A percentile compares a stretch with the other conserved stretches of the same genome.
Conservation (phyloP, 2,329 filamentous ascomycete genomes). For the Phaeosphaeriaceae sp. region DNA sequence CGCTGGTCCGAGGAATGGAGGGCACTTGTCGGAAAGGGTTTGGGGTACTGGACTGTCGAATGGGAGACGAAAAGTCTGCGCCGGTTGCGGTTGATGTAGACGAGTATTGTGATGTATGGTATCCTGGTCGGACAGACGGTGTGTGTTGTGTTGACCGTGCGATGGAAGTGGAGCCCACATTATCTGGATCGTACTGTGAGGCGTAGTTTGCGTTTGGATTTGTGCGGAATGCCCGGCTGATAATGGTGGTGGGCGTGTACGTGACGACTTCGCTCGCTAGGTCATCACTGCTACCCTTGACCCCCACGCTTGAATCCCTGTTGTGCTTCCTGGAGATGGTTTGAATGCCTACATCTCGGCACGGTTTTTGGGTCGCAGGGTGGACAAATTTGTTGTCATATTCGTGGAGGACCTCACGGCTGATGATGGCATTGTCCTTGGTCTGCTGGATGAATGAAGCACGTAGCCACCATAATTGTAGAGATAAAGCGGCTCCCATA, state of each 20-base stretch:
- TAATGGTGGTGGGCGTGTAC: slow-evolving; percentile 65
- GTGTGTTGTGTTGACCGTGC: slow-evolving; percentile 29
- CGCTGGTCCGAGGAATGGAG: slow-evolving; percentile 60
- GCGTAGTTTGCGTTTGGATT: slow-evolving; percentile 84
- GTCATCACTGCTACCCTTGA: slow-evolving; percentile 50
- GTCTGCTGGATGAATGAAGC: slow-evolving; percentile 80
- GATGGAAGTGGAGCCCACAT: slow-evolving; percentile 30
- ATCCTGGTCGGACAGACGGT: slow-evolving; percentile 29
- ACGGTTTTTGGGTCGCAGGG: slow-evolving; percentile 81
- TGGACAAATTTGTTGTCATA: slow-evolving; percentile 97
- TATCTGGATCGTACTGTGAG: slow-evolving; percentile 73
- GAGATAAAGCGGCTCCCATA: slow-evolving; percentile 75
- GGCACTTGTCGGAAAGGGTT: slow-evolving; percentile 59
- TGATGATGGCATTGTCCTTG: slow-evolving; percentile 83
- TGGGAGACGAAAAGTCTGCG: slow-evolving; percentile 53
- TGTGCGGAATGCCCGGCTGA: slow-evolving; percentile 77
- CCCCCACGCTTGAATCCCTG: slow-evolving; percentile 47
- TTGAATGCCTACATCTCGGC: slow-evolving; percentile 81
- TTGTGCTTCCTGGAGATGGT: slow-evolving; percentile 55
- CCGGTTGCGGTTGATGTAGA: slow-evolving; percentile 47
- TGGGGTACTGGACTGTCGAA: slow-evolving; percentile 52
- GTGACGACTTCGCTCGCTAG: slow-evolving; percentile 62
- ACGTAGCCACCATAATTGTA: slow-evolving; percentile 76
- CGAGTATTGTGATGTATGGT: slow-evolving; percentile 41
- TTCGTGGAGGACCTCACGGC: slow-evolving; percentile 90